These are phyloP conservation scores for Rosa rugosa DNA, from an alignment of 306 rosid species.

Conservation along the genomic window DNA sequence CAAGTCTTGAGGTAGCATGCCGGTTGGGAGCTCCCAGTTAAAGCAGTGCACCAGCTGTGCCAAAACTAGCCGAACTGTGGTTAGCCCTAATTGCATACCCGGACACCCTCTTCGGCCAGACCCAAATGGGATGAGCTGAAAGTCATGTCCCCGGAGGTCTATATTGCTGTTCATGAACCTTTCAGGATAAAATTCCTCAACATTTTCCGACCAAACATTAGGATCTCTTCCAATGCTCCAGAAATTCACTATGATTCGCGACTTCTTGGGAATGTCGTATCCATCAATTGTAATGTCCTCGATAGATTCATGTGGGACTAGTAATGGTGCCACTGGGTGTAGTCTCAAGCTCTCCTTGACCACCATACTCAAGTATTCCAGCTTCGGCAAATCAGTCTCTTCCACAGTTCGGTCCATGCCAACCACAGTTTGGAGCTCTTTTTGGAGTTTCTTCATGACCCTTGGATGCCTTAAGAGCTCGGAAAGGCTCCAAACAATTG, in stretches of 20 bases:
- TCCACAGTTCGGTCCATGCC: conserved; percentile 37
- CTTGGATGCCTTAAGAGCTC: conserved; percentile 42
- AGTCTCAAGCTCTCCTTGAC: conserved; percentile 26
- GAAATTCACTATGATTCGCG: neutral
- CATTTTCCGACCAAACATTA: neutral
- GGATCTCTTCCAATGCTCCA: neutral
- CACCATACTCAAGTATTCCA: conserved; percentile 37
- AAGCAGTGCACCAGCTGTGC: conserved; percentile 41
- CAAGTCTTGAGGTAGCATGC: conserved; percentile 15
- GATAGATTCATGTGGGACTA: conserved; percentile 16
- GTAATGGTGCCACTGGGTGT: conserved; percentile 32
- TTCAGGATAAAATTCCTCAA: neutral
- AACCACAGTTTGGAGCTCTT: conserved; percentile 28
- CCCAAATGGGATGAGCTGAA: conserved; percentile 44
- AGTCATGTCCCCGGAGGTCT: conserved; percentile 13
- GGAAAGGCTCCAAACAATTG: conserved; percentile 38
- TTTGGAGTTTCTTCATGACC: conserved; percentile 40
- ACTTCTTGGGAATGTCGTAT: conserved; percentile 18
- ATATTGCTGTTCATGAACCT: neutral
- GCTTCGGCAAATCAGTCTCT: conserved; percentile 30
- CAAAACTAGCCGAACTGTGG: neutral
- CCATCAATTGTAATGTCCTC: conserved; percentile 19
- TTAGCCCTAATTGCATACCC: conserved; percentile 7
- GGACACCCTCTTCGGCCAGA: conserved; percentile 21
- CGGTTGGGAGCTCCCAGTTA: conserved; percentile 40